phyloP scores from a whole-genome alignment of 306 rosid species.

The Pachyrhizus erosus region DNA sequence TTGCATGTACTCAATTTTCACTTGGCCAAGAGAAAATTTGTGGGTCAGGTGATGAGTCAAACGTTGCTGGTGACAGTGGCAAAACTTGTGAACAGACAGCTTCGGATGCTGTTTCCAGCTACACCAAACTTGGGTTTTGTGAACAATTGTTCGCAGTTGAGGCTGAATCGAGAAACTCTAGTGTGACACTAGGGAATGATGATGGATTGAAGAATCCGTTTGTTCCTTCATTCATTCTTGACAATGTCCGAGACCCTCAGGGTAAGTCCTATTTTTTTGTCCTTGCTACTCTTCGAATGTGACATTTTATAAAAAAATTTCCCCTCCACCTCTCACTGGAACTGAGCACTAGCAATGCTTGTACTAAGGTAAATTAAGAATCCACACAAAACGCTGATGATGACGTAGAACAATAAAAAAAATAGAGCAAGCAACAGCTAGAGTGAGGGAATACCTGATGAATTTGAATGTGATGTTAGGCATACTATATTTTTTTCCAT shows the following conservation, averaged over 20 bases:
- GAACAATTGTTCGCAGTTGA: slow-evolving; percentile 35
- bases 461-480: neutral
- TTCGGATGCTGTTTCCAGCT: slow-evolving; percentile 8
- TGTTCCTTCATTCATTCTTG: neutral
- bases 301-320: neutral
- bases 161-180: slow-evolving; percentile 3
- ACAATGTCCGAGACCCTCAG: slow-evolving; percentile 13
- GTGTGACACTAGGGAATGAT: neutral
- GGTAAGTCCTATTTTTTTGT: slow-evolving; percentile 30
- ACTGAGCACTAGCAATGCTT: neutral
- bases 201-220: slow-evolving; percentile 20
- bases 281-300: neutral
- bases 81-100: slow-evolving; percentile 2
- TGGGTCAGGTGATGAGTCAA: neutral
- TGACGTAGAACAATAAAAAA: neutral
- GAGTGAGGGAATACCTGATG: neutral
- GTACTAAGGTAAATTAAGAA: neutral
- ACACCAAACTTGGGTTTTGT: neutral
- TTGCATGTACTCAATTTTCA: slow-evolving; percentile 52
- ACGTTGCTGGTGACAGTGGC: slow-evolving; percentile 20
- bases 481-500: neutral
- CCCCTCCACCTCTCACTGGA: neutral
- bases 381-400: neutral
- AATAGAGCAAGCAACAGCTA: neutral
- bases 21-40: neutral